Conservation (phyloP, 305 asterid genomes). For the Plantago coronopus region DNA sequence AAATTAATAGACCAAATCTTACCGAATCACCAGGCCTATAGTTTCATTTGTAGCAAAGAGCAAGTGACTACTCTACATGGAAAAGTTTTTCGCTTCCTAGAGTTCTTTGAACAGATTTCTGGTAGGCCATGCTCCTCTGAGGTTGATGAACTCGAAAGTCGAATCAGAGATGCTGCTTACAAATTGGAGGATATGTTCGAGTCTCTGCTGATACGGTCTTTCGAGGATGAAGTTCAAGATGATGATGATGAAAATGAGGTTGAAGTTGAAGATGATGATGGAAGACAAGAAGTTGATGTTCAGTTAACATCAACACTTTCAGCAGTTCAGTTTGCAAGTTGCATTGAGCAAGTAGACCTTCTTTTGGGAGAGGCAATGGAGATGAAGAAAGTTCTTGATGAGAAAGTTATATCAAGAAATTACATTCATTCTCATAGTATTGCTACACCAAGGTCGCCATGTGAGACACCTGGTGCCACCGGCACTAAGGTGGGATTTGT, state of each 20-base stretch:
- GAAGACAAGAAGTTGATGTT: no score
- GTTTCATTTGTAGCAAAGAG: background rate
- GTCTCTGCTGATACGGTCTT: no score
- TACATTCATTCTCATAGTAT: background rate
- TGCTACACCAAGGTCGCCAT: background rate
- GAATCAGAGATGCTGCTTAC: slow-evolving; percentile 18
- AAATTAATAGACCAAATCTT: slow-evolving; percentile 3
- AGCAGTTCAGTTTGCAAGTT: no score
- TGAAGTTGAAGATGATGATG: no score
- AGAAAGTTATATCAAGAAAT: background rate
- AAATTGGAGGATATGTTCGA: slow-evolving; percentile 10
- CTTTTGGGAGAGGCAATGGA: no score
- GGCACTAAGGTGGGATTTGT: slow-evolving; percentile 14
- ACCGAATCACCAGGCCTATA: background rate
- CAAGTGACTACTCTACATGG: background rate
- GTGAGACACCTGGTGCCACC: background rate
- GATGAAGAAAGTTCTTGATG: background rate
- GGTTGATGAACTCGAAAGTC: background rate
- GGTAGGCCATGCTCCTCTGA: background rate
- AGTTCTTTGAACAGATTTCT: background rate
- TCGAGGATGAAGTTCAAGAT: no score
- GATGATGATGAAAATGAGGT: no score
- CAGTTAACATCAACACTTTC: no score
- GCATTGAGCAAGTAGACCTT: no score
- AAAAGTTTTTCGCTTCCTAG: slow-evolving; percentile 12